These are phyloP conservation scores for Septoria petroselini DNA, from an alignment of 2,329 filamentous ascomycete species.

Conservation along the genomic window DNA sequence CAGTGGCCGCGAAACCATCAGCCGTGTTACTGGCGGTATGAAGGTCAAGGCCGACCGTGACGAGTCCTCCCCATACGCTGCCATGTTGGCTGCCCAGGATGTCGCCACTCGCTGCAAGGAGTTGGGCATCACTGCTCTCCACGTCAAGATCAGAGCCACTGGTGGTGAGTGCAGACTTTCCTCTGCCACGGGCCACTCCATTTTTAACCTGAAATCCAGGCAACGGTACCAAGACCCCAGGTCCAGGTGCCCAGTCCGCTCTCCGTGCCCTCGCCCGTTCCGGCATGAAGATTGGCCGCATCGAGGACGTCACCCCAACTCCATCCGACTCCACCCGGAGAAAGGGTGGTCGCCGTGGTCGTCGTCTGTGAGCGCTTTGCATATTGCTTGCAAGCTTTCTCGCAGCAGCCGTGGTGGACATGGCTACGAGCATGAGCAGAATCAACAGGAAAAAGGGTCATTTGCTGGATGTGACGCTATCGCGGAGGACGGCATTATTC, in stretches of 20 bases:
- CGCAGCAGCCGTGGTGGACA: slow-evolving; percentile 17
- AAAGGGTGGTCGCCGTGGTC: slow-evolving; percentile 99
- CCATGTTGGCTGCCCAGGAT: slow-evolving; percentile 97
- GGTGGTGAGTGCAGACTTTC: slow-evolving; percentile 64
- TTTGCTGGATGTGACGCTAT: slow-evolving; percentile 39
- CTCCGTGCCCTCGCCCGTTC: slow-evolving; percentile 98
- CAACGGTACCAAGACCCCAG: slow-evolving; percentile 99
- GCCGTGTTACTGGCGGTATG: slow-evolving; percentile 99
- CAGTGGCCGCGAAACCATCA: slow-evolving; percentile 99
- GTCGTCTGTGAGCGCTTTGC: slow-evolving; percentile 72
- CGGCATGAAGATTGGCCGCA: slow-evolving; percentile 99
- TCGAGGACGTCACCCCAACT: slow-evolving; percentile 98
- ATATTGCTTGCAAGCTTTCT: slow-evolving; percentile 19
- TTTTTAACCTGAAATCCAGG: slow-evolving; percentile 47
- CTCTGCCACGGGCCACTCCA: not conserved
- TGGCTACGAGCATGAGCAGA: slow-evolving; percentile 20
- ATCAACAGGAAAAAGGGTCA: slow-evolving; percentile 15
- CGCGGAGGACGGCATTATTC: slow-evolving; percentile 40
- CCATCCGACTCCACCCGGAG: slow-evolving; percentile 98
- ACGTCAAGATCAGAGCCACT: slow-evolving; percentile 99
- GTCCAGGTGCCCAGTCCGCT: slow-evolving; percentile 97
- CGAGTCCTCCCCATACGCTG: slow-evolving; percentile 98
- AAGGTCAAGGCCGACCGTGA: slow-evolving; percentile 99
- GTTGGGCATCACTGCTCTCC: slow-evolving; percentile 86
- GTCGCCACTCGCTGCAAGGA: slow-evolving; percentile 88